These are phyloP conservation scores for Gossypium aridum DNA, from an alignment of 441 rosid genomes.

Conservation along the genomic window DNA sequence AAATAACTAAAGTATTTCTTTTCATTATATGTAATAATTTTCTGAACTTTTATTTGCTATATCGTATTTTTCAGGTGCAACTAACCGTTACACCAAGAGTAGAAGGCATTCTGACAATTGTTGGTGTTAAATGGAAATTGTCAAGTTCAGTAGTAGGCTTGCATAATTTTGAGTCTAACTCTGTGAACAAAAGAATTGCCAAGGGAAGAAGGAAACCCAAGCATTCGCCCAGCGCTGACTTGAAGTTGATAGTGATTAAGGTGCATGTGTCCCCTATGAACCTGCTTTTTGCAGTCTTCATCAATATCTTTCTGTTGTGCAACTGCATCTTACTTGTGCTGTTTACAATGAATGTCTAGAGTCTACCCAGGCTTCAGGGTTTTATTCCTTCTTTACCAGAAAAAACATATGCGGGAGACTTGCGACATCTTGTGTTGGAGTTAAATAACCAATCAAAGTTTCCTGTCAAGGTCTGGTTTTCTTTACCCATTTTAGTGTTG, in stretches of 20 bases:
- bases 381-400: slow-evolving; percentile 54
- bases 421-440: slow-evolving; percentile 65
- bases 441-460: slow-evolving; percentile 66
- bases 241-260: slow-evolving; percentile 82
- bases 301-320: slow-evolving; percentile 12
- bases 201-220: slow-evolving; percentile 52
- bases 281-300: not conserved
- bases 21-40: not conserved
- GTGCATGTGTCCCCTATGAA: slow-evolving; percentile 26
- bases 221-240: slow-evolving; percentile 42
- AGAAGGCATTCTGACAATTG: slow-evolving; percentile 84
- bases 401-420: slow-evolving; percentile 71
- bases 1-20: not conserved
- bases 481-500: slow-evolving; percentile 3
- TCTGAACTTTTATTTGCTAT: slow-evolving; percentile 6
- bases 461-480: slow-evolving; percentile 64
- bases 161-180: slow-evolving; percentile 51
- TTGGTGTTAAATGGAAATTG: slow-evolving; percentile 90
- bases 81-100: slow-evolving; percentile 73
- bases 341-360: slow-evolving; percentile 35
- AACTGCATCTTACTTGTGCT: slow-evolving; percentile 10
- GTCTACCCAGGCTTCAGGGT: slow-evolving; percentile 91
- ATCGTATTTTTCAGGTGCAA: slow-evolving; percentile 55
- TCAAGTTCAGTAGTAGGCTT: slow-evolving; percentile 78
- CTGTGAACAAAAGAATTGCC: slow-evolving; percentile 40